Percentiles rank a stretch among this genome's conserved stretches.
Conservation (phyloP, 2,329 filamentous ascomycete species). For the Alternaria solani region DNA sequence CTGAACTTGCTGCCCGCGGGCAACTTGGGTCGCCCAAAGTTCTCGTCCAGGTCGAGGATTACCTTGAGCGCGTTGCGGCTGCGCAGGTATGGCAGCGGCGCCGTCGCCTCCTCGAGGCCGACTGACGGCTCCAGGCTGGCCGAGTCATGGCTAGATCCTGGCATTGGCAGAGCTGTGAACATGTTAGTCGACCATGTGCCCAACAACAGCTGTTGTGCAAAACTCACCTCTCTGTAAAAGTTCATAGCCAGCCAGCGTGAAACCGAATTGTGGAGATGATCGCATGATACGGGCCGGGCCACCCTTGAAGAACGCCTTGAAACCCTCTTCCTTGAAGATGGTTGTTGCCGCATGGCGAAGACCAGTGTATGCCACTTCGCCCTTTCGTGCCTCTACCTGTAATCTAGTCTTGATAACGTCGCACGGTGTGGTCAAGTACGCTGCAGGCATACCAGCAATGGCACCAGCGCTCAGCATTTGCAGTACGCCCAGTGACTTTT, state of each 20-base stretch:
- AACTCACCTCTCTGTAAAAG: slow-evolving; percentile 72
- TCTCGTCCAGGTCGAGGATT: slow-evolving; percentile 90
- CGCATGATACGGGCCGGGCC: slow-evolving; percentile 93
- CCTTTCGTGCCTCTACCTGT: slow-evolving; percentile 96
- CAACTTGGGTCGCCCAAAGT: slow-evolving; percentile 80
- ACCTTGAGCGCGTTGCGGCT: slow-evolving; percentile 95
- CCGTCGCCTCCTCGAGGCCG: slow-evolving; percentile 69
- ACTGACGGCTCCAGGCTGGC: slow-evolving; percentile 66
- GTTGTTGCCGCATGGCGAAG: slow-evolving; percentile 85
- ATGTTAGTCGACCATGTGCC: neutral
- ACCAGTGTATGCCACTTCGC: slow-evolving; percentile 85
- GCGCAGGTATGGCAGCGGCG: slow-evolving; percentile 70
- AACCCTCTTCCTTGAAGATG: slow-evolving; percentile 89
- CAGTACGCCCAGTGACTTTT: slow-evolving; percentile 86
- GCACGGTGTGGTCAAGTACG: slow-evolving; percentile 93
- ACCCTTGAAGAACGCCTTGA: slow-evolving; percentile 98
- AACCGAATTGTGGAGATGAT: slow-evolving; percentile 96
- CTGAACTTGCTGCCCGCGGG: slow-evolving; percentile 51
- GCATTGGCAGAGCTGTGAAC: slow-evolving; percentile 72
- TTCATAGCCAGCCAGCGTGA: slow-evolving; percentile 95
- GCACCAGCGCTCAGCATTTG: slow-evolving; percentile 94
- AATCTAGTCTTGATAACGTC: slow-evolving; percentile 99
- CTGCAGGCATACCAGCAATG: slow-evolving; percentile 69
- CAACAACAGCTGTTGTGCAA: neutral
- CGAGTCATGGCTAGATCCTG: slow-evolving; percentile 67